Percentiles rank a stretch among this genome's conserved stretches.
Evolutionary conservation across 306 rosid genomes (phyloP).

Genomic region (Rosa lucieae): DNA sequence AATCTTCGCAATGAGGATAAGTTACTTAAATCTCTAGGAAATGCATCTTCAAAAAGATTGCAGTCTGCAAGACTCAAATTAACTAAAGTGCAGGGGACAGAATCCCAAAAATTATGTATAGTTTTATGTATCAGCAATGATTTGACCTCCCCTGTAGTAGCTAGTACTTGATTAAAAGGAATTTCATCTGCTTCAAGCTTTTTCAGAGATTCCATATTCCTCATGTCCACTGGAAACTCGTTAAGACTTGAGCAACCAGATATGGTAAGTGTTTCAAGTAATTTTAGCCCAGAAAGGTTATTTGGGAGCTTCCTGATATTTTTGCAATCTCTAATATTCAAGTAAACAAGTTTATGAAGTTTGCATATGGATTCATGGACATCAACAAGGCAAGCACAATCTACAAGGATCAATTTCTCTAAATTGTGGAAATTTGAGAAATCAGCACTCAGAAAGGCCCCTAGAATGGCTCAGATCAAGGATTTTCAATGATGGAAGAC

Average conservation of each 20-base stretch:
- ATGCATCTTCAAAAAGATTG: not conserved
- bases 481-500: no score
- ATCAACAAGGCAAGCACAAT: not conserved
- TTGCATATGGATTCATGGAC: constrained; percentile 15
- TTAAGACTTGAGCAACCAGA: constrained; percentile 8
- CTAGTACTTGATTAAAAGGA: not conserved
- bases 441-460: no score
- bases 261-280: not conserved
- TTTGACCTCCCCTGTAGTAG: not conserved
- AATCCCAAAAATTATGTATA: not conserved
- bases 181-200: not conserved
- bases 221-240: not conserved
- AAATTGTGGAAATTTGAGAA: no score
- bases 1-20: not conserved
- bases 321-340: constrained; percentile 9
- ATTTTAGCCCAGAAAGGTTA: not conserved
- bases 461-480: no score
- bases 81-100: not conserved
- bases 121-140: not conserved
- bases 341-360: constrained; percentile 7
- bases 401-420: no score
- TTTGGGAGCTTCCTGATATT: constrained; percentile 6
- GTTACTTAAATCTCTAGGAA: not conserved
- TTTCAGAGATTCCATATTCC: constrained; percentile 18
- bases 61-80: not conserved